phyloP scores from a whole-genome alignment of 768 basidiomycete genomes.

The Mycena indigotica region DNA sequence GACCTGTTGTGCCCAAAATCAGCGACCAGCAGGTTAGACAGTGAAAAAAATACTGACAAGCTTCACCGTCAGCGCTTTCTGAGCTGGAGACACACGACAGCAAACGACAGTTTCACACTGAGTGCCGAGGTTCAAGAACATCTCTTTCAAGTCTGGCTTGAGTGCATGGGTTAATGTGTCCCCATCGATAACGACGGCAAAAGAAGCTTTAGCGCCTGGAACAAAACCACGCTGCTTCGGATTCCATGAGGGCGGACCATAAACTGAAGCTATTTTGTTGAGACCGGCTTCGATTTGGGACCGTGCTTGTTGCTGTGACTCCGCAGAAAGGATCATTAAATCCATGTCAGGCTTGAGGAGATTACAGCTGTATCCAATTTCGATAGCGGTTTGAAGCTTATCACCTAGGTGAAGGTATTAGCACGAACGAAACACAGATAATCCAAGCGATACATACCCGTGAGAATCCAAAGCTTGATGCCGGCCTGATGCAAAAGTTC shows the following conservation, averaged over 20 bases:
- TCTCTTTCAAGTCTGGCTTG: conserved; percentile 69
- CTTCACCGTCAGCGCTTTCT: conserved; percentile 96
- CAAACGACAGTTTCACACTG: conserved; percentile 99
- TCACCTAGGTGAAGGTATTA: conserved; percentile 58
- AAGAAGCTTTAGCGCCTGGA: conserved; percentile 66
- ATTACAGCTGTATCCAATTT: conserved; percentile 97
- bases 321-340: conserved; percentile 93
- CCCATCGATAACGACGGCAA: conserved; percentile 96
- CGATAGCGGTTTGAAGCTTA: conserved; percentile 97
- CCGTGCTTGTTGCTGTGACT: conserved; percentile 70
- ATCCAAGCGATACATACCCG: conserved; percentile 53
- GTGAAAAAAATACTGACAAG: conserved; percentile 55
- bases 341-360: conserved; percentile 94
- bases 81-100: conserved; percentile 95
- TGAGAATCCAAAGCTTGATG: conserved; percentile 98
- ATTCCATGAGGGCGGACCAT: conserved; percentile 73
- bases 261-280: conserved; percentile 89
- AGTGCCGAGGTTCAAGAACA: conserved; percentile 91
- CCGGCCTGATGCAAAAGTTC: conserved; percentile 89
- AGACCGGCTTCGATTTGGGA: conserved; percentile 88
- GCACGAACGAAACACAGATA: too few relatives aligned
- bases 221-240: conserved; percentile 66
- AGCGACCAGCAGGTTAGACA: conserved; percentile 8
- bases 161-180: conserved; percentile 87
- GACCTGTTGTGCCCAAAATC: conserved; percentile 52